Conservation (phyloP, 1,139 yeast genomes). For the Pichia sp. region DNA sequence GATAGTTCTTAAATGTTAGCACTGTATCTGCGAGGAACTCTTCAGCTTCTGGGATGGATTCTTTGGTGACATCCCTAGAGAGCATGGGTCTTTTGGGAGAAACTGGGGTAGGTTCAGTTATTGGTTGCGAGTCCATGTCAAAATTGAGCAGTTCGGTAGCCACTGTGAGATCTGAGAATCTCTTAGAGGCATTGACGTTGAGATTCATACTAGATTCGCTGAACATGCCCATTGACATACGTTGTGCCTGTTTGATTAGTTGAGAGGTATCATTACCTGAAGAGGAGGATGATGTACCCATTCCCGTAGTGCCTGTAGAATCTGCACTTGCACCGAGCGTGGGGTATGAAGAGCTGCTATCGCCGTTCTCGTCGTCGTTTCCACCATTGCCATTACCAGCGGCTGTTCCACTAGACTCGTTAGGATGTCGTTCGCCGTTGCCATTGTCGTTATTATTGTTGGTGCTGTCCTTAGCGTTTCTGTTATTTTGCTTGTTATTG, state of each 20-base stretch:
- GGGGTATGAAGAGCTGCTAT: background rate
- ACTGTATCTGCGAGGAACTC: no score
- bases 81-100: no score
- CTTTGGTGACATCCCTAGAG: no score
- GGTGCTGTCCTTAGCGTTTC: background rate
- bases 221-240: slow-evolving; percentile 10
- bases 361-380: background rate
- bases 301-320: background rate
- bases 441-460: background rate
- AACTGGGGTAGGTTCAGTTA: no score
- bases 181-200: background rate
- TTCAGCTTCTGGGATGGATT: no score
- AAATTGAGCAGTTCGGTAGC: slow-evolving; percentile 1
- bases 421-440: background rate
- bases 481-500: background rate
- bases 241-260: slow-evolving; percentile 8
- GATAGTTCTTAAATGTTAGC: no score
- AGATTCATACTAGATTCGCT: slow-evolving; percentile 5
- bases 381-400: background rate
- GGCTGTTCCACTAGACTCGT: background rate
- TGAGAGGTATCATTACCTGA: slow-evolving; percentile 2
- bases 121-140: no score
- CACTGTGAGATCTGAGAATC: slow-evolving; percentile 2
- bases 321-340: no score
- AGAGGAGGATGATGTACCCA: slow-evolving; percentile 2